phyloP scores from a whole-genome alignment of 2,329 filamentous ascomycete species.

The Arthrobotrys sphaeroides region DNA sequence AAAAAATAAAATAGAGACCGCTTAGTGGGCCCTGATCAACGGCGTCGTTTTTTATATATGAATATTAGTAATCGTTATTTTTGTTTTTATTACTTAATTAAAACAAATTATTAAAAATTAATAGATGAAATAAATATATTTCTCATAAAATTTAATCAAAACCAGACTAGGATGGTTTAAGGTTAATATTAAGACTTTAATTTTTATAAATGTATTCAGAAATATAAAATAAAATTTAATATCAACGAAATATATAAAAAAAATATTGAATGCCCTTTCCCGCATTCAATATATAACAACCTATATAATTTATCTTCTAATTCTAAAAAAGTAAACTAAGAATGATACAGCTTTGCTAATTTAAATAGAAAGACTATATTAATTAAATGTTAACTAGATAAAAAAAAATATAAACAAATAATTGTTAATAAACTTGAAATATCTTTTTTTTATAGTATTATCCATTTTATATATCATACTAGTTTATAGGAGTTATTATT shows the following conservation, averaged over 20 bases:
- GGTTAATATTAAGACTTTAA: not conserved
- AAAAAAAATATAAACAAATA: not conserved
- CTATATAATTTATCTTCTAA: not conserved
- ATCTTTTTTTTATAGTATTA: not conserved
- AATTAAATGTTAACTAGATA: not conserved
- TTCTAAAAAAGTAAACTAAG: not conserved
- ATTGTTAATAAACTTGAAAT: not conserved
- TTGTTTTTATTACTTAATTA: constrained; percentile 21
- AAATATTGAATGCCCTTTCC: not conserved
- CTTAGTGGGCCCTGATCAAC: not conserved
- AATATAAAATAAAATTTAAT: constrained; percentile 37
- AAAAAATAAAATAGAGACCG: constrained; percentile 25
- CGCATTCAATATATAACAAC: not conserved
- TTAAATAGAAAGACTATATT: not conserved
- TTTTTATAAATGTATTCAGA: constrained; percentile 35
- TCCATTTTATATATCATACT: not conserved
- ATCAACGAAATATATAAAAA: constrained; percentile 29
- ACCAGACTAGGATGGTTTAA: not conserved
- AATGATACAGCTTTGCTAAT: not conserved
- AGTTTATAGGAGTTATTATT: constrained; percentile 1
- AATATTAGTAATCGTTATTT: constrained; percentile 30
- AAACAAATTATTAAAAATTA: constrained; percentile 26
- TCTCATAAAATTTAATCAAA: constrained; percentile 11
- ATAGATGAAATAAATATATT: constrained; percentile 25
- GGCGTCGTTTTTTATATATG: constrained; percentile 22